Evolutionary conservation across 2,329 filamentous ascomycete species (phyloP).

Genomic region (Nemania sp.): DNA sequence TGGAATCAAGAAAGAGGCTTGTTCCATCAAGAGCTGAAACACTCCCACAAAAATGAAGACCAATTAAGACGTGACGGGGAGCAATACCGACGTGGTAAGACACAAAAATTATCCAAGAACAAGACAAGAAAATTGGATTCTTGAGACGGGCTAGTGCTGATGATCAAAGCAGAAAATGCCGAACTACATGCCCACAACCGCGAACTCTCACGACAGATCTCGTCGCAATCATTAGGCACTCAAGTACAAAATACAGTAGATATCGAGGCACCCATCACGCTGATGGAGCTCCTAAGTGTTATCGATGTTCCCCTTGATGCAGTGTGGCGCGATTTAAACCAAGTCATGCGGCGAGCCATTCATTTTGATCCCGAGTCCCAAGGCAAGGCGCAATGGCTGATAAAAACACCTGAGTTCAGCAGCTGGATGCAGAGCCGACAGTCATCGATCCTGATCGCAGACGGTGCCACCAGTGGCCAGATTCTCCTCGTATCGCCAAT

Average conservation of each 20-base stretch:
- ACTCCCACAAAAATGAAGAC: not conserved
- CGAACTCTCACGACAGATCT: not conserved
- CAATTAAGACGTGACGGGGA: not conserved
- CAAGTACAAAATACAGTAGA: not conserved
- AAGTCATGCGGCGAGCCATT: not conserved
- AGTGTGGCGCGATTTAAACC: not conserved
- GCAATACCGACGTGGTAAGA: not conserved
- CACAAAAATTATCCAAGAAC: not conserved
- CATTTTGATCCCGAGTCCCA: conserved; percentile 1
- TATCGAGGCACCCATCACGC: not conserved
- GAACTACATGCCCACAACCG: not conserved
- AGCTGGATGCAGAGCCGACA: not conserved
- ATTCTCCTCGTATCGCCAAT: not conserved
- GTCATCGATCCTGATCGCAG: not conserved
- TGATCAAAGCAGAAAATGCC: not conserved
- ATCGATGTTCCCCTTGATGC: not conserved
- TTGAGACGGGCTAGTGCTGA: not conserved
- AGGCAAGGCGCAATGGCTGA: not conserved
- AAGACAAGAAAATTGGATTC: not conserved
- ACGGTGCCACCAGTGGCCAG: not conserved
- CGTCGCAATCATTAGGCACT: not conserved
- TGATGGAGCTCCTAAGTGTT: not conserved
- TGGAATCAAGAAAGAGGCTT: too few species aligned
- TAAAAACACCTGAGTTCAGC: not conserved
- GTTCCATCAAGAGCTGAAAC: too few species aligned